phyloP scores from a whole-genome alignment of 2,329 filamentous ascomycete genomes.

The Mariannaea elegans region DNA sequence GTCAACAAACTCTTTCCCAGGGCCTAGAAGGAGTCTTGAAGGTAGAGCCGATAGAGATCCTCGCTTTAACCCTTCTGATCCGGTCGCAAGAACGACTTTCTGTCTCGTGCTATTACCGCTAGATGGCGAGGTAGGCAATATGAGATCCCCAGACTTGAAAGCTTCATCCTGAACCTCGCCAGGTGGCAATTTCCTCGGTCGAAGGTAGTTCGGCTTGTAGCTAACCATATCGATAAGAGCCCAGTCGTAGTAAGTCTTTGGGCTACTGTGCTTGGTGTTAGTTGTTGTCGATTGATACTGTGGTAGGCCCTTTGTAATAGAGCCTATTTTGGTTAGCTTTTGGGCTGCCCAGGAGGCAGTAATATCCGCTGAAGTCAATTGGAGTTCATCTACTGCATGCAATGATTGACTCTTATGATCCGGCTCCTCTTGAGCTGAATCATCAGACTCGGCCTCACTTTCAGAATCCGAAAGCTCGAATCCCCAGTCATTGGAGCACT shows the following conservation, averaged over 20 bases:
- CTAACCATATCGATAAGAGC: not conserved
- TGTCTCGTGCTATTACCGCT: not conserved
- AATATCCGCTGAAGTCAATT: not conserved
- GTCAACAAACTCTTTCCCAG: not conserved
- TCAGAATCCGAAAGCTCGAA: not conserved
- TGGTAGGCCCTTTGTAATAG: not conserved
- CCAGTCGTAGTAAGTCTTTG: not conserved
- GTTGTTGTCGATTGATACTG: not conserved
- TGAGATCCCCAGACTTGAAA: not conserved
- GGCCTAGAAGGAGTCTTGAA: not conserved
- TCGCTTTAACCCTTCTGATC: not conserved
- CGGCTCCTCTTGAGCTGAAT: not conserved
- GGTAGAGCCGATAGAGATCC: slow-evolving; percentile 1
- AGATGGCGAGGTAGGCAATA: not conserved
- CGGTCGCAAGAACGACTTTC: not conserved
- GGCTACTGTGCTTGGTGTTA: not conserved
- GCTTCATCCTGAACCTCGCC: slow-evolving; percentile 18
- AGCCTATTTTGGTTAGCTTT: not conserved
- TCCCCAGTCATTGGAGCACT: not conserved
- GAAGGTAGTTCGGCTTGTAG: not conserved
- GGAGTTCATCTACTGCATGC: not conserved
- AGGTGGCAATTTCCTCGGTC: not conserved
- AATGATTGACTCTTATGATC: not conserved
- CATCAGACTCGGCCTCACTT: not conserved
- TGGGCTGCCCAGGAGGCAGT: not conserved